phyloP scores from a whole-genome alignment of 306 rosid genomes.

The Fragaria vesca region DNA sequence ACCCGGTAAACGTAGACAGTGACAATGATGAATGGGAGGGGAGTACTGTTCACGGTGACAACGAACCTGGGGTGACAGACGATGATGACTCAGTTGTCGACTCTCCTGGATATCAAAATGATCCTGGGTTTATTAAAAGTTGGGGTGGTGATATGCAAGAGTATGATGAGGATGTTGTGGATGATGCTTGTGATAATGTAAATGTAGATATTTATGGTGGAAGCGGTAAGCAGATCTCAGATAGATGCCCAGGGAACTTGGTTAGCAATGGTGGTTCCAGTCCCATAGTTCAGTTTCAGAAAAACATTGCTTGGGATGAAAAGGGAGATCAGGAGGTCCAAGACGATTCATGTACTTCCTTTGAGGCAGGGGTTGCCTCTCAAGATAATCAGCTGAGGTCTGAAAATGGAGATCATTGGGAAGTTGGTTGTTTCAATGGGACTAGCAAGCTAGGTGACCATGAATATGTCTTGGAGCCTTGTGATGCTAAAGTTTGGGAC shows the following conservation, averaged over 20 bases:
- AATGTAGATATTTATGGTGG: conserved; percentile 18
- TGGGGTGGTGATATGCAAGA: conserved; percentile 40
- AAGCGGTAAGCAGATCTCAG: conserved; percentile 30
- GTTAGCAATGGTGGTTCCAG: conserved; percentile 25
- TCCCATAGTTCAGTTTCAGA: conserved; percentile 24
- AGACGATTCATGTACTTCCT: conserved; percentile 58
- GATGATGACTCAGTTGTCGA: conserved; percentile 74
- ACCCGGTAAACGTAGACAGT: conserved; percentile 57
- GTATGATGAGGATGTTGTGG: conserved; percentile 37
- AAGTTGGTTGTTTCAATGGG: conserved; percentile 38
- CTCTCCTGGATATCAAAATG: conserved; percentile 47
- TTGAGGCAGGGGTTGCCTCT: conserved; percentile 34
- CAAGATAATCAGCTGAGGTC: conserved; percentile 42
- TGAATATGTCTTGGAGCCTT: conserved; percentile 63
- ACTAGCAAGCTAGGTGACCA: conserved; percentile 43
- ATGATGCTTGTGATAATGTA: conserved; percentile 29
- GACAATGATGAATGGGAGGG: conserved; percentile 91
- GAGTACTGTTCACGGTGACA: conserved; percentile 43
- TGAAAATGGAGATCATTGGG: conserved; percentile 52
- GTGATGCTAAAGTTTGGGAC: conserved; percentile 70
- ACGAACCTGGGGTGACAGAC: conserved; percentile 47
- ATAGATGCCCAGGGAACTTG: conserved; percentile 20
- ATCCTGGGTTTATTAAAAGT: conserved; percentile 22
- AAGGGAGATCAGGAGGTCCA: conserved; percentile 45
- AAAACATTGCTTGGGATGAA: conserved; percentile 36